phyloP scores from a whole-genome alignment of 805 yeast genomes.

The Kregervanrija fluxuum region DNA sequence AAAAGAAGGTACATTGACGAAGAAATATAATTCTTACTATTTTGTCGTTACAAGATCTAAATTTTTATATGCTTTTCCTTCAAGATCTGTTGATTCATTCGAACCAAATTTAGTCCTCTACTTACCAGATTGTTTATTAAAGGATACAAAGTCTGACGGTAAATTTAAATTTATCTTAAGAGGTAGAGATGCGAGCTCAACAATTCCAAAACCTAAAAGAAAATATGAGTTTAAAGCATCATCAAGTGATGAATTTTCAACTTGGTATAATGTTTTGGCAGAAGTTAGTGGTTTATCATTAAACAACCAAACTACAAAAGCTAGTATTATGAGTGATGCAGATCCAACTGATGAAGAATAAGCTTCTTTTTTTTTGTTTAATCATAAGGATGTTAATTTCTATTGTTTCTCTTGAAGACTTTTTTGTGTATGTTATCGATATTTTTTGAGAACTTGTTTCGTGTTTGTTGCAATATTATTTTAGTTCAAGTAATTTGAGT shows the following conservation, averaged over 20 bases:
- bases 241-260: conserved; percentile 35
- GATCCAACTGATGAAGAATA: too few relatives aligned
- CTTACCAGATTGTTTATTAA: conserved; percentile 39
- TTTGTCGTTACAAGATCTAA: conserved; percentile 41
- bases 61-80: conserved; percentile 39
- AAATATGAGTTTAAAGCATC: conserved; percentile 34
- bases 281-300: conserved; percentile 19
- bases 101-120: conserved; percentile 40
- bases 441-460: too few relatives aligned
- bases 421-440: too few relatives aligned
- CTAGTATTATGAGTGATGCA: too few relatives aligned
- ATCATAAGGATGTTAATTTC: too few relatives aligned
- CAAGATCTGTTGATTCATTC: conserved; percentile 34
- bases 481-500: too few relatives aligned
- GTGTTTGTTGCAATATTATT: too few relatives aligned
- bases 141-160: conserved; percentile 24
- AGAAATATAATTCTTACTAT: conserved; percentile 36
- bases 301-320: too few relatives aligned
- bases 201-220: conserved; percentile 22
- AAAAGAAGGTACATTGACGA: conserved; percentile 36
- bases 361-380: too few relatives aligned
- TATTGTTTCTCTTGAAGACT: too few relatives aligned
- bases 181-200: conserved; percentile 35
- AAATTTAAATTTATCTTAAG: conserved; percentile 34
- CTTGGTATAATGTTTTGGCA: conserved; percentile 38